Base-by-base conservation (phyloP, 768 basidiomycete species). In the Cyclocybe cylindracea region DNA sequence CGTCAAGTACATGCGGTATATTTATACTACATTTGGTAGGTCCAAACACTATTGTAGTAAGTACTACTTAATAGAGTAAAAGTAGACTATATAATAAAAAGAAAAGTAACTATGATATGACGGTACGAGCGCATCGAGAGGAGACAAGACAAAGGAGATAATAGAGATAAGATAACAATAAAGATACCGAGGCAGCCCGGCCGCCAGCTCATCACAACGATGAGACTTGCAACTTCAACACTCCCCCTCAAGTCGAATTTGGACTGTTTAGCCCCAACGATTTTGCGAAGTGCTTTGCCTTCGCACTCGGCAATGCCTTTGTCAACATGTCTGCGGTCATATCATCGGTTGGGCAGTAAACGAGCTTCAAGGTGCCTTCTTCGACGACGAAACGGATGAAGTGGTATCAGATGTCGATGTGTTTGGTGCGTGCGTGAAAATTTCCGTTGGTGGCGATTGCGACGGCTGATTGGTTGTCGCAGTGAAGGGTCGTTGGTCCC, bases 311-410 rank as follows among this genome's bases (percentile, higher is more conserved):
- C 3, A 67, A 48, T 2, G 63, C 58, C 45, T 67, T 66, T 0
- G 56, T 67, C 31, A 67, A 46, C 4, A 46, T 50, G 33, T 66
- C 61, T 0, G 61, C 58, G 7, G 48, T 41, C 56, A 56, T 62
- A 16, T 63, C 52, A 24, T 61, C 38, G n/a, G 63, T 66, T 3
- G 57, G 57, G 43, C 62, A 64, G 39, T 63, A 65, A 9, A 61
- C 36, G 6, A 66, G 45, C 7, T 51, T 36, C 31, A 66, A 33
- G 6, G 44, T 48, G 7, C 58, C 56, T 1, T 48, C 38, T 39
- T 59, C 46, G 16, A 65, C 46, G 14, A 57, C 41, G 37, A 44
- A 57, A 7, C 50, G 38, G 2, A 63, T 58, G 18, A 48, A 61
- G 34, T 62, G 59, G 18, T 24, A 57, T 9, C 43, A 40, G 32